Base-by-base conservation (phyloP, 2,329 filamentous ascomycete genomes). In the Cladobotryum mycophilum region DNA sequence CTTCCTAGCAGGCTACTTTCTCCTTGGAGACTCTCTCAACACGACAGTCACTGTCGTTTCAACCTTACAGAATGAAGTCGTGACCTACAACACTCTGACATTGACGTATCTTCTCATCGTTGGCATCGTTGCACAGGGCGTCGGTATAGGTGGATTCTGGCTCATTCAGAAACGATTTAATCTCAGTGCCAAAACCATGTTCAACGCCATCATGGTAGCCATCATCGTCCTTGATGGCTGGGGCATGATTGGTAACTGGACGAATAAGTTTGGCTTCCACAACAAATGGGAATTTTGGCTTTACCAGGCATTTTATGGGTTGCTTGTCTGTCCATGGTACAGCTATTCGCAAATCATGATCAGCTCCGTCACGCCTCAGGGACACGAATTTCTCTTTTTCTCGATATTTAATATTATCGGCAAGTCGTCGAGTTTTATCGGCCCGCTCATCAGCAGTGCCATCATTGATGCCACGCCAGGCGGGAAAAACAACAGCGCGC, bases 311-410 rank as follows among this genome's bases (percentile, higher is more conserved):
- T 84, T 82, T 56, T 86, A 85, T 58, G 83, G 84, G 0, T 69
- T 87, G 1, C 76, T 85, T 43, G 79, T 86, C 6, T 85, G 82
- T 55, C 82, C 83, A 0, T 86, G 82, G 82, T 86, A 86, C 64
- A 81, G 79, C 44, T 87, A 87, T 64, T 80, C 76, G 0, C 83
- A 86, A 61, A 86, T 83, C 58, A 83, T 87, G 76, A 87, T 87
- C 56, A 81, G 77, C 3, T 84, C 85, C 57, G 81, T 87, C 2
- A 85, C 82, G 0, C 84, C 84, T 0, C 73, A 80, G 5, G 83
- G 83, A 36, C 81, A 85, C 59, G 84, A 86, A 56, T 86, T 85
- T 58, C 68, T 87, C 11, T 87, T 87, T 71, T 88, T 87, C 73
- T 79, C 75, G 43, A 65, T 87, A 1, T 86, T 86, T 66, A 82